Base-by-base conservation (phyloP, 1,139 yeast genomes). In the Blastobotrys serpentis region DNA sequence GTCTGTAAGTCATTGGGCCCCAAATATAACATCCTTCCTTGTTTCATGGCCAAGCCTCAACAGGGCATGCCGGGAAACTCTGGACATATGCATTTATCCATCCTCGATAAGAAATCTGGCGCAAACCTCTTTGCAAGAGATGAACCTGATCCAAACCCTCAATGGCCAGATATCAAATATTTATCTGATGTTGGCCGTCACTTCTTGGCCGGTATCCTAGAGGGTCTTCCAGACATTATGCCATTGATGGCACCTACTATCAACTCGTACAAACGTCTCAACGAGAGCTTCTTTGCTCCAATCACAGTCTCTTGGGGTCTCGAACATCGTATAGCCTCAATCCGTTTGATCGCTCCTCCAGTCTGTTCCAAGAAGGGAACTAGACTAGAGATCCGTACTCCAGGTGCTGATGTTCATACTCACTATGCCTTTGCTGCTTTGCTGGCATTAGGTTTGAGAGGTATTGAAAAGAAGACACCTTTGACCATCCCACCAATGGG, bases 31-130 rank as follows among this genome's bases (percentile, higher is more conserved):
- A 57, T 68, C 19, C 48, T 65, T 41, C 71, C 72, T 8, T 64
- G 69, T 44, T 68, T 68, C 56, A 68, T 68, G 72, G 72, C 72
- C 34, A 68, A 68, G 47, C 72, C 72, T 5, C 57, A 60, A 40
- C 59, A 61, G 19, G 69, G 67, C 3, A 53, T 67, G 52, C 71
- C 72, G 1, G 72, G 72, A 8, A 68, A 67, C 51, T 67, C 71
- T 13, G 71, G 71, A 4, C 72, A 68, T 47, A 55, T 67, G 21
- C 72, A 68, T 48, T 60, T 67, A 29, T 65, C 69, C 17, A 47
- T 68, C 17, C 53, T 60, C 14, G 67, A 63, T 38, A 44, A 41
- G 19, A 42, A 48, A 11, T 51, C 56, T n/a, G 65, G 67, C 11
- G 48, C 42, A 26, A 68, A 68, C 51, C 50, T 66, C 29, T 66